Evolutionary conservation across 352 stramenopile genomes (phyloP), one percentile per base, ranked within the genome.

Genomic region (Peronospora tabacina): DNA sequence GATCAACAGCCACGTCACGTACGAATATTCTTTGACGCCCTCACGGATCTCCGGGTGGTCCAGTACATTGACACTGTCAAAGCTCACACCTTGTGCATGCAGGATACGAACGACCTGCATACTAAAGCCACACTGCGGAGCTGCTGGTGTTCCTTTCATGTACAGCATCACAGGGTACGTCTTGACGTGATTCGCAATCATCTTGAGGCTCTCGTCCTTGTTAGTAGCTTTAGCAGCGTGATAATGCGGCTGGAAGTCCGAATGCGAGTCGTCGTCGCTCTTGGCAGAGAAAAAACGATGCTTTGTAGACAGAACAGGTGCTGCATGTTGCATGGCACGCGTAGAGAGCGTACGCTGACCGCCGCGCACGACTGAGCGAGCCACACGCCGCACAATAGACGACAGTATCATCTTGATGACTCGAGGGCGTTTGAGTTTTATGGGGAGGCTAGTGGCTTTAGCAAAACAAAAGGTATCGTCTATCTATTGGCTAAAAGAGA

Each of bases 131-230:
- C 97, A 99, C 78, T 97, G 87, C 32, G 97, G 96, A 58, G 90
- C 79, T 53, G 76, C 77, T 29, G 97, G 96, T 52, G 95, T 99
- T 47, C 97, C 97, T 73, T 99, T 99, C 97, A 99, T 99, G 82
- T 99, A 99, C 0, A 99, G 79, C 94, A 99, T 98, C 26, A 98
- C 68, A 5, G 72, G 85, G 73, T 98, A 87, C 53, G 72, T 83
- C 58, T 93, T 89, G 28, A 96, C 82, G 59, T 92, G 82, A 61
- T 68, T 91, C 37, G 93, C 75, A 59, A 96, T 95, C 75, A 94
- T 90, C 56, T 89, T 88, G 53, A 91, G 61, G 55, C 95, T 85
- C 55, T 92, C 83, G 47, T 94, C 80, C 65, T 87, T 87, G 61
- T 94, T 79, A 36, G 58, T 80, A n/a, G 83, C 91, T 61, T 79